Base-by-base conservation (phyloP, 2,329 filamentous ascomycete genomes). In the Dactylellina leptospora region DNA sequence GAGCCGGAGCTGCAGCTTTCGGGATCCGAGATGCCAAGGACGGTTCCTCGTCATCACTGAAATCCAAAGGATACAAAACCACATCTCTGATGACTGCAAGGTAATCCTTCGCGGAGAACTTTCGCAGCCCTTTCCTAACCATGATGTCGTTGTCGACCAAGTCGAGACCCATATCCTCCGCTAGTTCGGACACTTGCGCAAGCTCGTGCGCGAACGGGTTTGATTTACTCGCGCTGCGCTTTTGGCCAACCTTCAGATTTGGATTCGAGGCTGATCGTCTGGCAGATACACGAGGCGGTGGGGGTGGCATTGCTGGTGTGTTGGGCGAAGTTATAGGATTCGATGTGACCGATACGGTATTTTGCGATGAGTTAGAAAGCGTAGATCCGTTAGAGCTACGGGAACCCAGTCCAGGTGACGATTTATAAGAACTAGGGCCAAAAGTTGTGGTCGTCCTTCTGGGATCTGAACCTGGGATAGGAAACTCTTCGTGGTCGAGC, bases 181-280 rank as follows among this genome's bases (percentile, higher is more conserved):
- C 93, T 13, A 97, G 85, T 80, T 97, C 95, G 58, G 92, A 92
- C 22, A 97, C 91, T 80, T 97, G 90, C 63, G 91, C 92, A 58
- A 97, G 83, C 80, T 99, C 95, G 54, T 89, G 88, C 58, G 91
- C 91, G 77, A 97, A 97, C 0, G 93, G 93, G 79, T 95, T 87
- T 25, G 82, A 80, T 8, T 78, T 78, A 64, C 78, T 51, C 78
- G 76, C 75, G 16, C 75, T 73, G 54, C 56, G 66, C 76, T 75
- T 71, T 68, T 68, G 76, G 74, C 78, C 70, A 54, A 77, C 53
- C 74, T 80, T 64, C 74, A 79, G 73, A 74, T 73, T 48, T 59
- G 77, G 45, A 54, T 51, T 48, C 23, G 68, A 45, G 30, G 72
- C 25, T 44, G 73, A 59, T 50, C 70, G 25, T 40, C 73, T 54